Base-by-base conservation (phyloP, 1,284 basidiomycete genomes). In the Peniophora sp. region DNA sequence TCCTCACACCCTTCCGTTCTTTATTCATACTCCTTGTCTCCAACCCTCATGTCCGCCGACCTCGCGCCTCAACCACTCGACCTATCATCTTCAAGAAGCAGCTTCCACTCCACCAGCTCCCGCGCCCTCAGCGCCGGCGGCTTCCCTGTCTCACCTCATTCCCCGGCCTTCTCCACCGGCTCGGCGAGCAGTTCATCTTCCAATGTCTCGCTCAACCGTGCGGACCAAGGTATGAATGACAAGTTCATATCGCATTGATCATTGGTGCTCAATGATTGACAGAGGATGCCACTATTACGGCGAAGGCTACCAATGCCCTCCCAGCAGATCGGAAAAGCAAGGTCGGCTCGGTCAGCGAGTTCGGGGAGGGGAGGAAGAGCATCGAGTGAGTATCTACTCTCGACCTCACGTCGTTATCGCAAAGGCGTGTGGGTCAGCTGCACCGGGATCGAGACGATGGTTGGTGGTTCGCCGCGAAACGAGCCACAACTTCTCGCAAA, bases 191-290 rank as follows among this genome's bases (percentile, higher is more conserved):
- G n/a, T 15, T 41, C 37, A n/a, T 41, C 37, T 41, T 41, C 37
- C 8, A 41, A 20, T 20, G 8, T 41, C 15, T 41, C 37, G 15
- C 37, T 41, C 18, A 20, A 20, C n/a, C 37, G 37, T 15, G 37
- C 37, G n/a, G 37, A 41, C 37, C 15, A 41, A 41, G 37, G 37
- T 41, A 8, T 8, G 37, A 41, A 41, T 8, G n/a, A 41, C 37
- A 50, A 79, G 79, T 80, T 56, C 60, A 74, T 73, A 54, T 43
- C 49, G 50, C 55, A 24, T 45, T 36, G 47, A 47, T 50, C 52
- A 24, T 45, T 36, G 47, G 47, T 50, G 51, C 45, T 47, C 44
- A 53, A 47, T 54, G 59, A 41, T 8, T n/a, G 8, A 41, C 37
- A 41, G 37, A 41, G 37, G 37, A 41, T 20, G 37, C 18, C 18